Evolutionary conservation across 2,329 filamentous ascomycete species (phyloP).

Genomic region (Pseudogymnoascus sp.): DNA sequence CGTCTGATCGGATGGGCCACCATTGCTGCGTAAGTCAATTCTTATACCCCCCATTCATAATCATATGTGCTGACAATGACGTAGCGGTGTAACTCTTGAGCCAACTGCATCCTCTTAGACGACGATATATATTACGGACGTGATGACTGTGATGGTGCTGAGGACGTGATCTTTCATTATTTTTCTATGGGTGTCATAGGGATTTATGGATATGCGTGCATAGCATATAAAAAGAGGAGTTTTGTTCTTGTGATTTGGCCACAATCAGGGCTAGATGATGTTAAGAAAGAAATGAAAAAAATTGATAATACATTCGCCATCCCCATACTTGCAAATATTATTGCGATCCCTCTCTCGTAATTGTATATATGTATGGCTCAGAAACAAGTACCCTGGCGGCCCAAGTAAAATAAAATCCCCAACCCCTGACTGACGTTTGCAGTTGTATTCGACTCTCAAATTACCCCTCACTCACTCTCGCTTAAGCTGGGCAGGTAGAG

Average conservation of each 20-base stretch:
- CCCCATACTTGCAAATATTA: neutral
- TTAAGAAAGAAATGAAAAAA: constrained; percentile 9
- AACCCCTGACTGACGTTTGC: constrained; percentile 4
- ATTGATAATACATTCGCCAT: neutral
- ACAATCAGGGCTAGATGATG: constrained; percentile 9
- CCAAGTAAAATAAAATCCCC: neutral
- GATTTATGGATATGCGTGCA: constrained; percentile 11
- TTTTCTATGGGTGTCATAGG: constrained; percentile 12
- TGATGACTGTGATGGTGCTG: constrained; percentile 11
- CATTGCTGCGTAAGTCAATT: constrained; percentile 53
- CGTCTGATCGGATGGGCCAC: constrained; percentile 87
- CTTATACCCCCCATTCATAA: neutral
- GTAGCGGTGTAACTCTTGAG: constrained; percentile 29
- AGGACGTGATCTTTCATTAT: constrained; percentile 11
- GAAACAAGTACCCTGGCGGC: neutral
- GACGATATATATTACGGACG: constrained; percentile 4
- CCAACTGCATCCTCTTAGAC: constrained; percentile 24
- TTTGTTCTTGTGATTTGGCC: constrained; percentile 10
- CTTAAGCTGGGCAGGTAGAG: constrained; percentile 1
- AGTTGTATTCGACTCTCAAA: neutral
- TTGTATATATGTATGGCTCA: neutral
- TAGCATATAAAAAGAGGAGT: constrained; percentile 12
- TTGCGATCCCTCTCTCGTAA: neutral
- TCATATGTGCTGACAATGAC: constrained; percentile 16
- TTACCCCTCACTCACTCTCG: constrained; percentile 6